A percentile compares a stretch with the other conserved stretches of the same genome.
These are phyloP conservation scores for Boletus vinaceobasis DNA, from an alignment of 768 basidiomycete species.

Conservation along the genomic window DNA sequence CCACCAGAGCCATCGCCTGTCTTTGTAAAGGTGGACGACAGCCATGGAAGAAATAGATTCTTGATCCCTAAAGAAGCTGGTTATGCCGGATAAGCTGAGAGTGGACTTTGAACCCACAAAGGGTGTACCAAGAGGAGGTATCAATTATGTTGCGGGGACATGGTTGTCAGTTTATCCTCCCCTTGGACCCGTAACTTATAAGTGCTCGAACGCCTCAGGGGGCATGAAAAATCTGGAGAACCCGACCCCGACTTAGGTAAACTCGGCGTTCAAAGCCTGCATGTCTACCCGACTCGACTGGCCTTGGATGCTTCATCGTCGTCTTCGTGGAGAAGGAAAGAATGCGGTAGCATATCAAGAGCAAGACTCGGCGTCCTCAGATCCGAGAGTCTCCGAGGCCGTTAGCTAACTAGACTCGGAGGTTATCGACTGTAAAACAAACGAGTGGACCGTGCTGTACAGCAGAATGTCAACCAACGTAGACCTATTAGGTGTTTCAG, in stretches of 20 bases:
- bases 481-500: no score
- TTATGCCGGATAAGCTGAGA: conserved; percentile 29
- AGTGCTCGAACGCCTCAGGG: neutral
- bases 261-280: neutral
- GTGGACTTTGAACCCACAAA: conserved; percentile 13
- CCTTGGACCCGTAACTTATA: neutral
- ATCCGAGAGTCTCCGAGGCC: neutral
- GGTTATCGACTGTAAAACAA: neutral
- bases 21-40: conserved; percentile 31
- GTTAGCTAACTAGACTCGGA: neutral
- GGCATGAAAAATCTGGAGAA: neutral
- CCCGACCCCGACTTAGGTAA: neutral
- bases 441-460: neutral
- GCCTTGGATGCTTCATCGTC: neutral
- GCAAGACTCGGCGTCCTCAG: neutral
- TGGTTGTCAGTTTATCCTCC: neutral
- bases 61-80: conserved; percentile 35
- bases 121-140: conserved; percentile 21
- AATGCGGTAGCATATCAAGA: neutral
- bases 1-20: conserved; percentile 35
- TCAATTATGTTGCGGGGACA: neutral
- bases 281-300: neutral
- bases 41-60: conserved; percentile 36
- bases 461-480: neutral
- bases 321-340: neutral